Evolutionary conservation across 1,139 yeast species (phyloP).

Genomic region (Taphrina communis): DNA sequence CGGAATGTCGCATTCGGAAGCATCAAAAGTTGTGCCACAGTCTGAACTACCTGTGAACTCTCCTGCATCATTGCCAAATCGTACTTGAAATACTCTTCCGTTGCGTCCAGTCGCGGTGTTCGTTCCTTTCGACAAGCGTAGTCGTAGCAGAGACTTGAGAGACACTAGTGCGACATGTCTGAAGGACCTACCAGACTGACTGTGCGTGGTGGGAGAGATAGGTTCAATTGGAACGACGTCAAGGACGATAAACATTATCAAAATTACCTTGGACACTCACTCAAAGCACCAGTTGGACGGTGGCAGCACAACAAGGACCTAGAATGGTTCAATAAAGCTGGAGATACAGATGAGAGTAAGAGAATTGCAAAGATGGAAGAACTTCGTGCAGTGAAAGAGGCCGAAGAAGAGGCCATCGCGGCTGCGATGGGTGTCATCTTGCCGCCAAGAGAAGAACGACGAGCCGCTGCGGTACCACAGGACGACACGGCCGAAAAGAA

Average conservation of each 20-base stretch:
- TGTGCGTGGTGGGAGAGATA: constrained; percentile 50
- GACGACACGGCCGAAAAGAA: neutral
- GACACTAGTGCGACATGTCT: constrained; percentile 13
- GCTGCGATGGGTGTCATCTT: constrained; percentile 43
- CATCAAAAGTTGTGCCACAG: neutral
- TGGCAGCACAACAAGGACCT: constrained; percentile 48
- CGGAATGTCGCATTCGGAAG: neutral
- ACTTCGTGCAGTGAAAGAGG: constrained; percentile 45
- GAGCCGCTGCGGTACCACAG: neutral
- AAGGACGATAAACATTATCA: constrained; percentile 49
- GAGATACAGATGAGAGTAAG: constrained; percentile 21
- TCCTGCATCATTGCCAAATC: too few species aligned
- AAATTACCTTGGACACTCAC: constrained; percentile 49
- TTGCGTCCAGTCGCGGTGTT: too few species aligned
- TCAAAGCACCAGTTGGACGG: constrained; percentile 49
- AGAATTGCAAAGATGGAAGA: constrained; percentile 32
- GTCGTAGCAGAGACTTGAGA: too few species aligned
- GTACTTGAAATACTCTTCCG: too few species aligned
- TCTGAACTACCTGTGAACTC: neutral
- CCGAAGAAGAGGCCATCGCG: constrained; percentile 48
- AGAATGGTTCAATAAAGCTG: constrained; percentile 49
- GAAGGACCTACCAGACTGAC: constrained; percentile 47
- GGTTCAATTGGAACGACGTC: constrained; percentile 49
- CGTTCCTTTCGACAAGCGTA: too few species aligned
- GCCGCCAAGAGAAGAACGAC: constrained; percentile 7